Evolutionary conservation across 257 asterid genomes (phyloP), one percentile per base, ranked within the genome.

Genomic region (Solanum etuberosum): DNA sequence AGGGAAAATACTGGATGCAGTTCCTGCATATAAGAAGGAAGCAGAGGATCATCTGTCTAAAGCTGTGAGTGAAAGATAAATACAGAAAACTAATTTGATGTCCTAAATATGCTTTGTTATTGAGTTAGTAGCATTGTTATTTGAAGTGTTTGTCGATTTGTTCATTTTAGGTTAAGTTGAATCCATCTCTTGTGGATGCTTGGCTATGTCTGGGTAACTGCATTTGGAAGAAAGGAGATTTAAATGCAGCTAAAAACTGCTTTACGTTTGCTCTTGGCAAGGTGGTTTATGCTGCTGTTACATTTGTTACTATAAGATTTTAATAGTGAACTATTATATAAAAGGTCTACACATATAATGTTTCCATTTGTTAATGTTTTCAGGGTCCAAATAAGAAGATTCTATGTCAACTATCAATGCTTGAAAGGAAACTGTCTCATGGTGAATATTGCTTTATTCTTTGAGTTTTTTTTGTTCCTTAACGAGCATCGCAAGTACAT

Each of bases 21-120:
- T 94, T 40, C 94, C 98, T 5, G 95, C 94, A 16, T 94, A 94
- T 77, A 94, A 91, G 90, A 96, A 96, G 86, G 98, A 96, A 86
- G 99, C 99, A 5, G 99, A 95, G 91, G 98, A 95, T 89, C 99
- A 94, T 94, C 95, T 96, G 68, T 94, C 98, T 73, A 96, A 96
- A 93, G 95, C 99, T 87, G 99, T 94, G 85, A 92, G 98, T 92
- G 37, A 25, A 14, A 59, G 31, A 74, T 59, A 73, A 9, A 54
- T 83, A 23, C 63, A 18, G 63, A 48, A 54, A 51, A 21, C 14
- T 83, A 7, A 2, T 51, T 27, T 20, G 25, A 43, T 78, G 40
- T 23, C 10, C 25, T 27, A 16, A 65, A 78, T 78, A 78, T 78
- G 40, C 29, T 80, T 51, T 48, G 85, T 23, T 35, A 81, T 46